Base-by-base conservation (phyloP, 2,329 filamentous ascomycete genomes). In the Herpotrichia juniperi region DNA sequence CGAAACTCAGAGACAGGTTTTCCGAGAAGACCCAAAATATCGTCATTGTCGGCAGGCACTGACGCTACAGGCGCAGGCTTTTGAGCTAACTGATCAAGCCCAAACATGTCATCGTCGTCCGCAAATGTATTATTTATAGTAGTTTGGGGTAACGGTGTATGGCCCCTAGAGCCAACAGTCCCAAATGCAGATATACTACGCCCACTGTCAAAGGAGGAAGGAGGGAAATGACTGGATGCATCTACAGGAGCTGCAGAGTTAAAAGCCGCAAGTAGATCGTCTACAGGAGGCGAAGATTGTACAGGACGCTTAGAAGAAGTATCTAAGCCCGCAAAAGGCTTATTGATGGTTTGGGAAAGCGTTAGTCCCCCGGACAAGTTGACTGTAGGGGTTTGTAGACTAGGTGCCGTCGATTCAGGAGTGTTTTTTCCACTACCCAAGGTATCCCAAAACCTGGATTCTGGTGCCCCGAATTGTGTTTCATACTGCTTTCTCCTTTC, bases 51-150 rank as follows among this genome's bases (percentile, higher is more conserved):
- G 25, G 59, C 53, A 9, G 58, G 42, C 5, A 54, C 24, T 21
- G 63, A 55, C 10, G 47, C 34, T 22, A 59, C 40, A 25, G 64
- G 58, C 32, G 64, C 64, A 22, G 64, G 56, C 17, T 61, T 76
- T 74, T 67, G 75, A 57, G 84, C 83, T 64, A 91, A 71, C 58
- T 88, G 79, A 53, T 81, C 87, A 30, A 97, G 77, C 1, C 91
- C 93, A 70, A 97, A 97, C 1, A 92, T 91, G 67, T 96, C 91
- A 67, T 96, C 91, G 62, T 87, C 83, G 40, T 93, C 88, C 11
- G 72, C 76, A 55, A 86, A 75, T 0, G 57, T 46, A 35, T 64
- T 48, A 16, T 39, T 63, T 21, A 53, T 46, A 2, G 64, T 51
- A 14, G 56, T 28, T 19, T 65, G 59, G 8, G 67, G 64, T 4